Percentiles rank a stretch among this genome's conserved stretches.
Evolutionary conservation across 2,329 filamentous ascomycete species (phyloP).

Genomic region (Aspergillus luchuensis): DNA sequence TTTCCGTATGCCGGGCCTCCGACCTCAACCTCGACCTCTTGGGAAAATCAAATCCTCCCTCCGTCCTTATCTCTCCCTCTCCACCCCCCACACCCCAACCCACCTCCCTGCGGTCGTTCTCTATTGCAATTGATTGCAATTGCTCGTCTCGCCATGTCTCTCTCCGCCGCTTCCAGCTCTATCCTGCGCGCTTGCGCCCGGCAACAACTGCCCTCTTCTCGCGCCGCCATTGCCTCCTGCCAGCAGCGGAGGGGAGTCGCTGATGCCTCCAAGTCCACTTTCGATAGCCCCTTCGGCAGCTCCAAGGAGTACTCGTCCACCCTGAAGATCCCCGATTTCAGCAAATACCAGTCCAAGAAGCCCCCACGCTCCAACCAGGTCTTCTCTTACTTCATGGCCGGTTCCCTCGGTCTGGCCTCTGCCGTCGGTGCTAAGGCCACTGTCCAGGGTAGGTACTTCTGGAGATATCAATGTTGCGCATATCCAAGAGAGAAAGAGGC

Average conservation of each 20-base stretch:
- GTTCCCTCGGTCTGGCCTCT: constrained; percentile 86
- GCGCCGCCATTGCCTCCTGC: constrained; percentile 44
- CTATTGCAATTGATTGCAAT: constrained; percentile 39
- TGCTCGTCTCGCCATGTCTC: constrained; percentile 45
- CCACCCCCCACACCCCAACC: constrained; percentile 23
- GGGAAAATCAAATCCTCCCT: constrained; percentile 39
- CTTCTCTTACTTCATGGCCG: constrained; percentile 98
- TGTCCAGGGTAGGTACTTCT: constrained; percentile 77
- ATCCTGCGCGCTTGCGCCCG: constrained; percentile 63
- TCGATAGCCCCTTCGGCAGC: constrained; percentile 60
- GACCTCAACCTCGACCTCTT: constrained; percentile 42
- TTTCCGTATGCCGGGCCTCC: constrained; percentile 31
- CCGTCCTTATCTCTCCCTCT: constrained; percentile 14
- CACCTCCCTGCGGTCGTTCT: constrained; percentile 19
- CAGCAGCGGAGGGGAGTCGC: constrained; percentile 45
- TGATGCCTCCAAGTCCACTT: constrained; percentile 45
- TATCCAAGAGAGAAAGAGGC: constrained; percentile 1
- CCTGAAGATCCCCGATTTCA: constrained; percentile 83
- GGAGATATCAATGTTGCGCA: constrained; percentile 8
- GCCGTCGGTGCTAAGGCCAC: constrained; percentile 96
- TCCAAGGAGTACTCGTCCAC: constrained; percentile 48
- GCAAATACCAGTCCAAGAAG: constrained; percentile 76
- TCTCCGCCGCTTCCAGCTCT: constrained; percentile 68
- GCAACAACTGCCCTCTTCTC: constrained; percentile 48
- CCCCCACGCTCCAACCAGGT: constrained; percentile 75